Base-by-base conservation (phyloP, 2,329 filamentous ascomycete genomes). In the Amphichorda felina region DNA sequence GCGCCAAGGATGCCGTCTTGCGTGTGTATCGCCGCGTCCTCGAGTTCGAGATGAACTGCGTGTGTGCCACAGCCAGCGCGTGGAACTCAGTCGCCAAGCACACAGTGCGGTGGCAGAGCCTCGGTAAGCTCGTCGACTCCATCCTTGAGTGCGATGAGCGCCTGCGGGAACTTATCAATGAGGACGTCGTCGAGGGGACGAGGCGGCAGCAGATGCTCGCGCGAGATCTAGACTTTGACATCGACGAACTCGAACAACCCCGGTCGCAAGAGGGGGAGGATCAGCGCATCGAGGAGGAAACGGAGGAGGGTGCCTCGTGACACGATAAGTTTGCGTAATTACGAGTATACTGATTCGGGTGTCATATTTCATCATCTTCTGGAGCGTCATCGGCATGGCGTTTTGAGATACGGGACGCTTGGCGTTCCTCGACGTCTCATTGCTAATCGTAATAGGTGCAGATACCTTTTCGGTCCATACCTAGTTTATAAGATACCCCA, bases 21-120 rank as follows among this genome's bases (percentile, higher is more conserved):
- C 41, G 41, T 4, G 40, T 59, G 5, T 57, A 54, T 41, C 48
- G 53, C 15, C 45, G 42, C 11, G 45, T 58, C 4, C 47, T 60
- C 18, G 57, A 60, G 38, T 53, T 56, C 35, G 55, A 60, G 43
- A 60, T 60, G 57, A 59, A 59, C 35, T 55, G 52, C 43, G 51
- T 60, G 8, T 60, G 56, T 39, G 57, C 57, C 5, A 45, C 55
- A 13, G 56, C 55, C 3, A 55, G 53, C 38, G 47, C 50, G 9
- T 59, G 55, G 54, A 58, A 59, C 33, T 45, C 49, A 18, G 55
- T 49, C 1, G 56, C 54, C 3, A 54, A 53, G 36, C 57, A 59
- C 28, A 51, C 57, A 8, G 55, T 60, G 17, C 45, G 51, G 30
- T 59, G 57, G 55, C 41, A 50, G 19, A 49, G 43, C 22, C 44